A percentile compares a stretch with the other conserved stretches of the same genome.
Evolutionary conservation across 73 alveolate genomes (phyloP).

Genomic region (Symbiodinium natans): DNA sequence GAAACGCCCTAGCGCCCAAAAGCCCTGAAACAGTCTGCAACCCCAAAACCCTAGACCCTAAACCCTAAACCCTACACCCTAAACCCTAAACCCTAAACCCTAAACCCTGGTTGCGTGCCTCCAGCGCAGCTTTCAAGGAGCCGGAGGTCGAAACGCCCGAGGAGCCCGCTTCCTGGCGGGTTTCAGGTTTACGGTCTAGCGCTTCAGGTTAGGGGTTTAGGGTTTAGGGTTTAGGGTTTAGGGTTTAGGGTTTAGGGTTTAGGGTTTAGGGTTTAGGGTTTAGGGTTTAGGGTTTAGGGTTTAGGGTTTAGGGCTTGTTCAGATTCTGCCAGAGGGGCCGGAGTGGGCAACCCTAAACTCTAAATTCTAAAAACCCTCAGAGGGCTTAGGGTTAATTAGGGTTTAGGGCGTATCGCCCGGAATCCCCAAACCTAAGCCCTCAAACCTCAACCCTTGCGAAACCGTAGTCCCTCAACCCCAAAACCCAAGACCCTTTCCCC

Average conservation of each 20-base stretch:
- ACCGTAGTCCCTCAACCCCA: not conserved
- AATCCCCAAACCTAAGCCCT: too few species aligned
- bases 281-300: not conserved
- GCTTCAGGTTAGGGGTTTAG: too few species aligned
- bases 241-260: not conserved
- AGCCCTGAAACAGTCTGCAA: too few species aligned
- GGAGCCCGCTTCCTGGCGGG: not conserved
- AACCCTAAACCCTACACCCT: not conserved
- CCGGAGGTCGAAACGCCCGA: not conserved
- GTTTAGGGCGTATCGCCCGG: too few species aligned
- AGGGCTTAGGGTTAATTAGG: too few species aligned
- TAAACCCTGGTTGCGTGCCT: not conserved
- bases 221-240: not conserved
- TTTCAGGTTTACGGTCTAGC: too few species aligned
- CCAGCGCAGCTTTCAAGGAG: slow-evolving; percentile 1
- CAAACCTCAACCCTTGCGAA: not conserved
- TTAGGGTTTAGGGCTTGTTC: not conserved
- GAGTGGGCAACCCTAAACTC: too few species aligned
- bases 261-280: not conserved
- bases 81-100: not conserved
- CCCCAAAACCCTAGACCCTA: not conserved
- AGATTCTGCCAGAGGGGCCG: too few species aligned
- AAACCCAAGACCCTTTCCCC: not conserved
- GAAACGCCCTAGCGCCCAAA: too few species aligned
- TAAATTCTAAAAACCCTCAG: too few species aligned